Evolutionary conservation across 169 alveolate genomes (phyloP).

Genomic region (Plasmodium relictum): DNA sequence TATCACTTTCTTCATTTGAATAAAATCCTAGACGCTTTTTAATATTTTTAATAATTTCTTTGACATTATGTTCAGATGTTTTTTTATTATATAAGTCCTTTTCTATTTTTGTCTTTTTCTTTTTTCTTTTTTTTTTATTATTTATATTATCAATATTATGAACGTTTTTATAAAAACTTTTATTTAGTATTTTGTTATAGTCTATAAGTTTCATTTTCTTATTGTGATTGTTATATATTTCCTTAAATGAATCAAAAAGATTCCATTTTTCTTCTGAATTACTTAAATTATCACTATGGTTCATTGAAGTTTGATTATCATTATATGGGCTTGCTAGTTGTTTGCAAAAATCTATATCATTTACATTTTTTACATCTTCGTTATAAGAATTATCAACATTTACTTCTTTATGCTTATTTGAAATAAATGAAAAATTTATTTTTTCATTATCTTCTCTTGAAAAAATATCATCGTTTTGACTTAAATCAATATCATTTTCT

Average conservation of each 20-base stretch:
- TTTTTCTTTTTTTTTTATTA: not conserved
- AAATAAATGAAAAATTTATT: not conserved
- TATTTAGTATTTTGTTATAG: slow-evolving; percentile 40
- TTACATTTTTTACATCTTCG: no score
- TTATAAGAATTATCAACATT: no score
- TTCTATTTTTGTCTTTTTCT: not conserved
- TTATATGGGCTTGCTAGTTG: no score
- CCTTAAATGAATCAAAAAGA: slow-evolving; percentile 33
- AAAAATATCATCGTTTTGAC: no score
- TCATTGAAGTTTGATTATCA: no score
- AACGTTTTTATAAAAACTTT: slow-evolving; percentile 16
- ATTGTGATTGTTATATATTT: slow-evolving; percentile 19
- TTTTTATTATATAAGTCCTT: not conserved
- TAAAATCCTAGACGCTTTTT: slow-evolving; percentile 53
- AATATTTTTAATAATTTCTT: slow-evolving; percentile 59
- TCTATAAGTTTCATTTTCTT: slow-evolving; percentile 49
- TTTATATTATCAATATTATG: not conserved
- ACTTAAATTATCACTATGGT: no score
- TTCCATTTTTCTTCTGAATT: slow-evolving; percentile 3
- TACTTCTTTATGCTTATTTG: not conserved
- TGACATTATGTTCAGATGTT: slow-evolving; percentile 16
- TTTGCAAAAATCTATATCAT: no score
- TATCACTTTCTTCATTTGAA: slow-evolving; percentile 27
- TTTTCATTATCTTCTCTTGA: not conserved
- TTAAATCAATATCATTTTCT: not conserved